A percentile compares a stretch with the other conserved stretches of the same genome.
Conservation (phyloP, 306 rosid genomes). For the Cicer cuneatum region DNA sequence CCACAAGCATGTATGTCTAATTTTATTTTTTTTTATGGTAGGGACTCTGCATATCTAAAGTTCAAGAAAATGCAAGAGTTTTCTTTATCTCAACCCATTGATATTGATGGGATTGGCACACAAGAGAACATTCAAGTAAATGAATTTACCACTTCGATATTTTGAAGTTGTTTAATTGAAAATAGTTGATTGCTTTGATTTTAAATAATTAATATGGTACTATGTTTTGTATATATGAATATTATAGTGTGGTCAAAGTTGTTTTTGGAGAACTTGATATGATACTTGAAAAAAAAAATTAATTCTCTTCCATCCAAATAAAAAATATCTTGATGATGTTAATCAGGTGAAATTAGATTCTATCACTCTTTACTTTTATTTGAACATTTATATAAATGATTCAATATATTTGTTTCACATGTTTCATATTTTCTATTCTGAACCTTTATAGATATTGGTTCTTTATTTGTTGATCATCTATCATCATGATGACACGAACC, state of each 20-base stretch:
- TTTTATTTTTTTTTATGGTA: background rate
- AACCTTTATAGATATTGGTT: background rate
- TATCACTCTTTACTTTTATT: background rate
- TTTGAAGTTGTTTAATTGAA: too few relatives aligned
- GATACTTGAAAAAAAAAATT: too few relatives aligned
- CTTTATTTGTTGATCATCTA: slow-evolving; percentile 3
- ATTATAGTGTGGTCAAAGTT: too few relatives aligned
- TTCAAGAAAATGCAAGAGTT: background rate
- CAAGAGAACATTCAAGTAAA: too few relatives aligned
- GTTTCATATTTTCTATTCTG: background rate
- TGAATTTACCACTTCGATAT: too few relatives aligned
- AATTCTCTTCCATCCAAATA: background rate
- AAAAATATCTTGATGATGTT: background rate
- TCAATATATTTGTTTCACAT: background rate
- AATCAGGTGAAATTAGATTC: slow-evolving; percentile 2
- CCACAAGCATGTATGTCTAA: background rate
- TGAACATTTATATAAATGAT: background rate
- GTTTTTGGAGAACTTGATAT: too few relatives aligned
- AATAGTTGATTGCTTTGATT: too few relatives aligned
- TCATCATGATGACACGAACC: background rate
- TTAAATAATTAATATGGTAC: too few relatives aligned
- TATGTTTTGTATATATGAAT: too few relatives aligned
- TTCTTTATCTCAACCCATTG: too few relatives aligned
- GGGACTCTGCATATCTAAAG: background rate
- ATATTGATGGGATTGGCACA: too few relatives aligned